Base-by-base conservation (phyloP, 352 stramenopile genomes). In the Phytophthora idaei region DNA sequence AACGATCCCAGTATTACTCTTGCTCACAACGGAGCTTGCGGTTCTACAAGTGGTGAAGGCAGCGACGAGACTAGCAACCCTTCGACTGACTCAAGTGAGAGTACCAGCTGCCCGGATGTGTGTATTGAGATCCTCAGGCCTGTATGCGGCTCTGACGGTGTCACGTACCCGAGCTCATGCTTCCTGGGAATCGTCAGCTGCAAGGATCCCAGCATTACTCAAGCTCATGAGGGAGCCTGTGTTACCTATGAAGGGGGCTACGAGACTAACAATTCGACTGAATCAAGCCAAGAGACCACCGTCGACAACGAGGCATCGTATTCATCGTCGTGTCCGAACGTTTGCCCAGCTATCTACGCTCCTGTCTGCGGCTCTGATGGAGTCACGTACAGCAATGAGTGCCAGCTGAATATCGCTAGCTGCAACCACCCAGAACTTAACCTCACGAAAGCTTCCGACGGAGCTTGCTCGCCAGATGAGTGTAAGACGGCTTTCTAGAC, bases 311-410 rank as follows among this genome's bases (percentile, higher is more conserved):
- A 57, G 4, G 47, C 31, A 14, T 60, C 21, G 17, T 54, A 57
- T 9, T 51, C 31, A 14, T 60, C 21, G 17, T 54, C 44, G 2
- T 84, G 41, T 61, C 77, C 8, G 36, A 48, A 3, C 36, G 11
- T 76, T 11, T 90, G 81, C 45, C 29, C 56, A 3, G 49, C 54
- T 0, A 59, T 51, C 47, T 66, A 75, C 53, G 27, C 57, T n/a
- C 62, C 66, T 1, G 71, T 83, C 2, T 83, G 75, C 47, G 75
- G 72, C 29, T 77, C 72, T 8, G 59, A 83, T 17, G 69, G 69
- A 5, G 34, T 70, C 47, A 83, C 71, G 17, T 78, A 83, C 53
- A 41, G 36, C 17, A 83, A 80, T 51, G 46, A 60, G 51, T 83
- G 75, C 59, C 25, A 66, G 47, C 32, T 80, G 28, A 39, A 44